Evolutionary conservation across 345 rosid genomes (phyloP).

Genomic region (Citrus reticulata): DNA sequence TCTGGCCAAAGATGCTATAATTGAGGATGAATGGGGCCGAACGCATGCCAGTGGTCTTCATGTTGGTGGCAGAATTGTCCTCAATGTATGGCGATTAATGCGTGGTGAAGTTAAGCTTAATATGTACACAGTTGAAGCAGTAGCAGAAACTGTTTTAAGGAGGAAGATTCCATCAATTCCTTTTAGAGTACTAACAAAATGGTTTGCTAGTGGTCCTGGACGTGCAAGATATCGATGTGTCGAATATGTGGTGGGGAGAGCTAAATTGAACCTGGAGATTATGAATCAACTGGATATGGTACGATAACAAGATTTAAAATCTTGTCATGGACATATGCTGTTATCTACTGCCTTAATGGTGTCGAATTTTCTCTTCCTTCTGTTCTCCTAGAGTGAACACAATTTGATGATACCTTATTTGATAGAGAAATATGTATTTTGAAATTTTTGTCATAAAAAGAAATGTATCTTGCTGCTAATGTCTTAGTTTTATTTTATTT

Average conservation of each 20-base stretch:
- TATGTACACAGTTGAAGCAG: slow-evolving; percentile 81
- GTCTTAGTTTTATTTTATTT: neutral
- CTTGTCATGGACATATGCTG: neutral
- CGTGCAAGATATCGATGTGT: slow-evolving; percentile 80
- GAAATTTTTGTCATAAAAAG: neutral
- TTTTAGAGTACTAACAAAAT: slow-evolving; percentile 51
- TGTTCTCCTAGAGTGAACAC: neutral
- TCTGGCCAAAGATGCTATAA: slow-evolving; percentile 47
- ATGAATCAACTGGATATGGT: slow-evolving; percentile 92
- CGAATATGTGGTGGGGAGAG: slow-evolving; percentile 65
- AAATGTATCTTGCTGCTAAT: neutral
- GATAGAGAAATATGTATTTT: neutral
- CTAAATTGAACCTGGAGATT: slow-evolving; percentile 75
- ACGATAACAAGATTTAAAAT: slow-evolving; percentile 10
- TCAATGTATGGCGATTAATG: slow-evolving; percentile 85
- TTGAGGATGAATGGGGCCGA: slow-evolving; percentile 96
- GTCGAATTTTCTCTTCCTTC: neutral
- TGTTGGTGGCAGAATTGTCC: slow-evolving; percentile 92
- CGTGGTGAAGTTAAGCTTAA: slow-evolving; percentile 86
- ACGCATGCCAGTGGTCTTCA: slow-evolving; percentile 98
- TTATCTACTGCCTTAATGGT: neutral
- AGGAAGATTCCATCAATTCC: slow-evolving; percentile 74
- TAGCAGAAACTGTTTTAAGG: slow-evolving; percentile 79
- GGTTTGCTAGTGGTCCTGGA: slow-evolving; percentile 81
- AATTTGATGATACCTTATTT: neutral